Evolutionary conservation across 1,284 basidiomycete species (phyloP).

Genomic region (Golubevia pallescens): DNA sequence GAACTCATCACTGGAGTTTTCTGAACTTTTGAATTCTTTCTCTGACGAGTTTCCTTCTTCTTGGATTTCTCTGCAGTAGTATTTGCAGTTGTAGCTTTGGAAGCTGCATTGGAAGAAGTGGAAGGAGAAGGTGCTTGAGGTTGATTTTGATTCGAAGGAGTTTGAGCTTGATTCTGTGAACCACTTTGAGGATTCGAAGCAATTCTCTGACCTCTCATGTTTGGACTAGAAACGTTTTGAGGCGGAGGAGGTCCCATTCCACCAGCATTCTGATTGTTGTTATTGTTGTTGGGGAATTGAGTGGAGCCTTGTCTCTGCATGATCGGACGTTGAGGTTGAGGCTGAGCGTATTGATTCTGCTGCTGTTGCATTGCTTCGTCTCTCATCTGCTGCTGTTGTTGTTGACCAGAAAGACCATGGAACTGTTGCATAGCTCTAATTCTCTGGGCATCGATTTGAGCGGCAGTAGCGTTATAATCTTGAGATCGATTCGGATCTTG

Average conservation of each 20-base stretch:
- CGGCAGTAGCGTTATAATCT: background rate
- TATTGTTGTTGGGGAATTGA: conserved; percentile 14
- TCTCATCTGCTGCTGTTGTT: conserved; percentile 11
- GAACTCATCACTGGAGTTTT: conserved; percentile 35
- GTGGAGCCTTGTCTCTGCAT: conserved; percentile 26
- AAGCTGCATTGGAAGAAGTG: conserved; percentile 15
- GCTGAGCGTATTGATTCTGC: conserved; percentile 21
- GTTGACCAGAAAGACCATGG: too few species aligned
- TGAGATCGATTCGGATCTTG: background rate
- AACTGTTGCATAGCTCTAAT: conserved; percentile 9
- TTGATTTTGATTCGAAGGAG: conserved; percentile 18
- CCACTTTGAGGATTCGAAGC: background rate
- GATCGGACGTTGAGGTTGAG: conserved; percentile 19
- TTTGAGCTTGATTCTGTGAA: conserved; percentile 21
- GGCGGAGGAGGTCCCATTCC: conserved; percentile 44
- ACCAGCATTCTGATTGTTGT: background rate
- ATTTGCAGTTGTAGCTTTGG: conserved; percentile 34
- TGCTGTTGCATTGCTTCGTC: conserved; percentile 15
- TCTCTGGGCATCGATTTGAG: conserved; percentile 23
- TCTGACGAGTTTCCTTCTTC: conserved; percentile 31
- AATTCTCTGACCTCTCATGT: too few species aligned
- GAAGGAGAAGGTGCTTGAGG: conserved; percentile 8
- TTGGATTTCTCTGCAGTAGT: conserved; percentile 38
- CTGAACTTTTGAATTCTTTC: conserved; percentile 21
- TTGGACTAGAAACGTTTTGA: conserved; percentile 31